Evolutionary conservation across 2,329 filamentous ascomycete genomes (phyloP), one percentile per base, ranked within the genome.

Genomic region (Arachnopeziza araneosa): DNA sequence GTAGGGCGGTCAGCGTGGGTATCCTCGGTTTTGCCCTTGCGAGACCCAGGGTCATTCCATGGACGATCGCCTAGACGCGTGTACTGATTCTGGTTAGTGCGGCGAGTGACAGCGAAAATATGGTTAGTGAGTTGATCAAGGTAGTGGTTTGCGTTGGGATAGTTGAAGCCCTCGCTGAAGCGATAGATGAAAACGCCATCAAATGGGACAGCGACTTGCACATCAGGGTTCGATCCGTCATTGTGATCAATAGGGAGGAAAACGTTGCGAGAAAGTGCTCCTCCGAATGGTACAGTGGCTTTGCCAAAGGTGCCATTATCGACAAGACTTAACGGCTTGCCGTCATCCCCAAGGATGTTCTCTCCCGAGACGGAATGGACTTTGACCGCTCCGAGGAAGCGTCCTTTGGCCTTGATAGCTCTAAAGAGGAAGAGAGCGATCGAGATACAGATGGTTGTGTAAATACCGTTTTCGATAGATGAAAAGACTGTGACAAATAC

Each of bases 181-280:
- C 93, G 87, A 78, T 96, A 98, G 70, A 98, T 96, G 76, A 98
- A 96, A 66, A 99, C 83, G 56, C 95, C 95, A 0, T 93, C 93
- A 69, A 95, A 91, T 0, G 95, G 93, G 58, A 85, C 85, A 63
- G 90, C 81, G n/a, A 96, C 79, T 12, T 88, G 82, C 53, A 98
- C 81, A 24, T 88, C 81, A 0, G 93, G 93, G 73, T 98, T 98
- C 1, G 91, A 92, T 30, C 93, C 93, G 72, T 98, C 93, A n/a
- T 81, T 80, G 72, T 96, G 91, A 68, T 90, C 86, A 60, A 97
- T 80, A 0, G 95, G 95, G 22, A 98, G 76, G 80, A 95, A 99
- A 30, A 96, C 83, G 65, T 91, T 92, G 52, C 93, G 86, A 7
- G 81, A 78, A 0, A 82, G 77, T 24, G 78, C 77, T 54, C 83